Conservation (phyloP, 345 rosid genomes). For the thale cress (Arabidopsis thaliana) region TAIR10.1 NC_003070.9:11192001-11192500, state of each 20-base stretch:
- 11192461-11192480: not conserved
- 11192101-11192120: conserved; percentile 80
- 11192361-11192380: not conserved
- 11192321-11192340: not conserved
- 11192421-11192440: not conserved
- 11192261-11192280: conserved; percentile 60
- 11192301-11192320: conserved; percentile 70
- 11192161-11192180: conserved; percentile 59
- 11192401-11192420: conserved; percentile 7
- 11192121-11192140: conserved; percentile 79
- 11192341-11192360: not conserved
- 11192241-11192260: conserved; percentile 47
- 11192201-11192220: conserved; percentile 50
- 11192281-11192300: conserved; percentile 63
- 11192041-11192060: conserved; percentile 70
- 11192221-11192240: conserved; percentile 48
- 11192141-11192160: conserved; percentile 80
- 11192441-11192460: not conserved
- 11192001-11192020: conserved; percentile 76
- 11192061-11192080: conserved; percentile 81
- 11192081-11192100: conserved; percentile 90
- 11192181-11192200: conserved; percentile 1
- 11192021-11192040: conserved; percentile 71
- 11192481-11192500: conserved; percentile 1
- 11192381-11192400: not conserved